phyloP scores from a whole-genome alignment of 108 stramenopile species.

The Fragilariopsis cylindrus region DNA sequence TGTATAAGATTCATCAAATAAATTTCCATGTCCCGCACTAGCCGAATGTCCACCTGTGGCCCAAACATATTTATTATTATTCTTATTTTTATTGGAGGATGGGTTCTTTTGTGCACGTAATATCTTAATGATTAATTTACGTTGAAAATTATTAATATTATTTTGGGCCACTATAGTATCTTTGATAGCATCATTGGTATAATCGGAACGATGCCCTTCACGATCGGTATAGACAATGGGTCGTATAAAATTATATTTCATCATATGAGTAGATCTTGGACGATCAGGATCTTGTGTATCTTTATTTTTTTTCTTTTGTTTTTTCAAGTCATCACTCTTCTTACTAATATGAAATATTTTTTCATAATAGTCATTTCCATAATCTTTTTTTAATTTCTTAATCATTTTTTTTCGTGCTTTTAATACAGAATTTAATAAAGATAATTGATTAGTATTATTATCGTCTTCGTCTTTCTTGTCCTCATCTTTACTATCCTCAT shows the following conservation, averaged over 20 bases:
- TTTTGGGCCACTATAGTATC: neutral
- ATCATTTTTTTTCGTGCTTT: neutral
- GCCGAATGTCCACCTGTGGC: conserved; percentile 71
- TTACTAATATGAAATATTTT: conserved; percentile 12
- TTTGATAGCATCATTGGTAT: no score
- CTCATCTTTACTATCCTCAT: neutral
- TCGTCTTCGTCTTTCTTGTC: neutral
- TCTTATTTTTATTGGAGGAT: neutral
- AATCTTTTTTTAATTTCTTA: conserved; percentile 13
- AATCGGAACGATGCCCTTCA: no score
- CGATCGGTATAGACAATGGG: no score
- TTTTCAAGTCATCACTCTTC: no score
- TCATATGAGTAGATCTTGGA: no score
- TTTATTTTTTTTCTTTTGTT: no score
- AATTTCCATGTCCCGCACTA: conserved; percentile 77
- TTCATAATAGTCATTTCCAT: conserved; percentile 22
- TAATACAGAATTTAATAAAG: neutral
- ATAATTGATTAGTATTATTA: neutral
- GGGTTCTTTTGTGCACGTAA: neutral
- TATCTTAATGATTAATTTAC: conserved; percentile 39
- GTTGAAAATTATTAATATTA: conserved; percentile 1
- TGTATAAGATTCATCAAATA: conserved; percentile 60
- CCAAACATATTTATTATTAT: conserved; percentile 38
- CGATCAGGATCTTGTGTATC: no score
- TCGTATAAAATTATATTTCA: no score